A percentile compares a stretch with the other conserved stretches of the same genome.
phyloP scores from a whole-genome alignment of 2,329 filamentous ascomycete genomes.

The Colletotrichum karsti region DNA sequence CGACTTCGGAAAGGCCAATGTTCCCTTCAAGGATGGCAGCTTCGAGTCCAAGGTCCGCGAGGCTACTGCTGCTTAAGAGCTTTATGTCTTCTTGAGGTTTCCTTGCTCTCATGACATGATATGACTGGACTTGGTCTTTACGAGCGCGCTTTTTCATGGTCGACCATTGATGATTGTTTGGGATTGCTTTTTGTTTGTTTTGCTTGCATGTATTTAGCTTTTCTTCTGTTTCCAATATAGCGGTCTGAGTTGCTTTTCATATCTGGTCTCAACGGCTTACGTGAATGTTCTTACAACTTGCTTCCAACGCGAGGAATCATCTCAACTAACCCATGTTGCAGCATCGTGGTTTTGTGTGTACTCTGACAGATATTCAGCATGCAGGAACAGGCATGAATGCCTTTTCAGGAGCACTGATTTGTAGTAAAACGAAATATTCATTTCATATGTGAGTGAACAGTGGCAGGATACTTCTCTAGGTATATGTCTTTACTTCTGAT shows the following conservation, averaged over 20 bases:
- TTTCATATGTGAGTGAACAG: too few relatives aligned
- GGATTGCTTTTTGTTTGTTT: not conserved
- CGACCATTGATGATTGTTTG: not conserved
- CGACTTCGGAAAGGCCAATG: slow-evolving; percentile 50
- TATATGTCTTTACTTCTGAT: not conserved
- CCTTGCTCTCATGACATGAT: slow-evolving; percentile 20
- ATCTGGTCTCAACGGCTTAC: not conserved
- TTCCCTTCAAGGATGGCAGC: slow-evolving; percentile 47
- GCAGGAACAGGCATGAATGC: too few relatives aligned
- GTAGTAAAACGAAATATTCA: too few relatives aligned
- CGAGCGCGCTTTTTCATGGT: not conserved
- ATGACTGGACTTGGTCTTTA: not conserved
- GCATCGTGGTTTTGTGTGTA: too few relatives aligned
- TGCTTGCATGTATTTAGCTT: not conserved
- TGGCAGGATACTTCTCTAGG: too few relatives aligned
- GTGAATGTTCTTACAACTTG: not conserved
- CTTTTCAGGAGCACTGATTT: too few relatives aligned
- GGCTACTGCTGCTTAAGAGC: not conserved
- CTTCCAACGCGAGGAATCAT: not conserved
- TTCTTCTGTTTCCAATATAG: not conserved
- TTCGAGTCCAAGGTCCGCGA: slow-evolving; percentile 28
- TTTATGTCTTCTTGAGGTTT: not conserved
- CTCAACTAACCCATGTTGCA: too few relatives aligned
- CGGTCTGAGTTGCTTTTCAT: not conserved
- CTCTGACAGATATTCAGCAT: too few relatives aligned